Base-by-base conservation (phyloP, 1,284 basidiomycete species). In the Moesziomyces parantarcticus region DNA sequence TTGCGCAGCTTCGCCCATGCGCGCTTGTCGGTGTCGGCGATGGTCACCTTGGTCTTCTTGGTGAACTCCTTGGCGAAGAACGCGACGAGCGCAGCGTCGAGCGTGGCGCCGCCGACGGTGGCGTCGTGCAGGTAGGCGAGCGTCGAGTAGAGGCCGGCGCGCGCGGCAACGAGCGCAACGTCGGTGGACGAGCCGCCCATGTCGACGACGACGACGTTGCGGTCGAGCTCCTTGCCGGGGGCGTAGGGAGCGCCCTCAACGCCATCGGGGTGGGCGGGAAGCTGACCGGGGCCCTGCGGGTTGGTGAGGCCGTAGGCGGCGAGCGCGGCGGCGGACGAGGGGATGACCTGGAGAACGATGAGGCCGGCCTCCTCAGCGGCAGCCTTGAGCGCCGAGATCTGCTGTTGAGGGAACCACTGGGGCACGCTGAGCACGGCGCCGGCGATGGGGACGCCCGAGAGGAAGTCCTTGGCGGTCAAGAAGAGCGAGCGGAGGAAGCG, bases 21-120 rank as follows among this genome's bases (percentile, higher is more conserved):
- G 22, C 97, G 92, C 81, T 90, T 89, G 61, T 84, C 82, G 26
- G 72, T 41, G 16, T 79, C 79, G 51, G 70, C 78, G 41, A 97
- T 87, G 0, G 90, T 86, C 23, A 89, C 88, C 85, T 95, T 95
- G 41, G 91, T 94, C 88, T 98, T 99, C 85, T 98, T 98, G 56
- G 92, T 92, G 85, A 99, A 99, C 81, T 99, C 96, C 84, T 95
- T 92, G 56, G 93, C 90, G 85, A 99, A 97, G 87, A 92, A 92
- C 65, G 91, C 90, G 86, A 97, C 89, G 44, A 98, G 88, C 76
- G 90, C 89, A 58, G 89, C 88, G 85, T 95, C 94, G 78, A 94
- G 89, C 57, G 89, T 87, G 70, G 89, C 88, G 0, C 89, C 90
- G 65, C 88, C 88, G 43, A 88, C 83, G 61, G 84, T 83, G 77